These are phyloP conservation scores for Pyrus hybrid DNA, from an alignment of 331 rosid species.

Conservation along the genomic window DNA sequence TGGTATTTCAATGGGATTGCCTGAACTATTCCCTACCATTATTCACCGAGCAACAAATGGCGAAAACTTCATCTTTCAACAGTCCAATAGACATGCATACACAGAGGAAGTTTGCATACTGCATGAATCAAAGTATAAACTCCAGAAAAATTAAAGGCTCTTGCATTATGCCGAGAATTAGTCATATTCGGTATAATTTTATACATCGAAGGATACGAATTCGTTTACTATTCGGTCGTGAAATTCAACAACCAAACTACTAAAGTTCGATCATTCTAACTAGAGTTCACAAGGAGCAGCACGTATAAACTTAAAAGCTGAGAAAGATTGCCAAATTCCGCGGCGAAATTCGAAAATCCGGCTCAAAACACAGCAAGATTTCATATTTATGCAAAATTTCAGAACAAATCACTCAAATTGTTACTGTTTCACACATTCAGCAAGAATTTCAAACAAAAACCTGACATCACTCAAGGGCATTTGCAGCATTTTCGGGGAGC, in stretches of 20 bases:
- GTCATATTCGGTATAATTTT: neutral
- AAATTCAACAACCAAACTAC: neutral
- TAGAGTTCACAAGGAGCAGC: neutral
- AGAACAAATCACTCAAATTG: neutral
- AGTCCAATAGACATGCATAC: neutral
- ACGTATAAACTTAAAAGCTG: neutral
- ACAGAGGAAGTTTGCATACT: neutral
- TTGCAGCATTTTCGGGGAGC: conserved; percentile 26
- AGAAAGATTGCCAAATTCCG: neutral
- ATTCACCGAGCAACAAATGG: neutral
- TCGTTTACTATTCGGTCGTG: too few relatives aligned
- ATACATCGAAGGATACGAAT: neutral
- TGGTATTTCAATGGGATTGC: neutral
- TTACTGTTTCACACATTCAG: neutral
- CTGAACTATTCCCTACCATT: neutral
- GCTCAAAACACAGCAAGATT: neutral
- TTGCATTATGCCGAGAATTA: neutral
- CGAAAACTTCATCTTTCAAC: neutral
- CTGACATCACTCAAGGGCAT: conserved; percentile 36
- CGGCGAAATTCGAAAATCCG: neutral
- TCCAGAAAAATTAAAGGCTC: neutral
- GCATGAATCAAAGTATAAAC: neutral
- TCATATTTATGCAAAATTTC: neutral
- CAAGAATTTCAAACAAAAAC: conserved; percentile 6
- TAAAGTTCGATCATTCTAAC: neutral